Percentiles rank a stretch among this genome's conserved stretches.
Evolutionary conservation across 495 filamentous ascomycete genomes (phyloP).

Genomic region (Penicillium desertorum): DNA sequence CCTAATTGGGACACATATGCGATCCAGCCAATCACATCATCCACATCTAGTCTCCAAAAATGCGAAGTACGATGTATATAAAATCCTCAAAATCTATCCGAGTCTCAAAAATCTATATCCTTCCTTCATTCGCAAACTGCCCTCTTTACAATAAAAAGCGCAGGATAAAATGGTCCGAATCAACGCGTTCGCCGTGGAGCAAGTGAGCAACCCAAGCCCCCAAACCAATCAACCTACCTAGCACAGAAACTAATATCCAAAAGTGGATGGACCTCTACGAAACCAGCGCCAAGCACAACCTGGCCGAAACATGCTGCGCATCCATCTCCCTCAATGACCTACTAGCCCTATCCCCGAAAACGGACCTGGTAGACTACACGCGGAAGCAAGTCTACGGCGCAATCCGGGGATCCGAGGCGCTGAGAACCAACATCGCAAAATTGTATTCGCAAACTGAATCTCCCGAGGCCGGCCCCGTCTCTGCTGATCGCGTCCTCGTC

Average conservation of each 20-base stretch:
- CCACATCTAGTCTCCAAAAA: not conserved
- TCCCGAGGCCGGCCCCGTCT: conserved; percentile 37
- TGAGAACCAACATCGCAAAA: conserved; percentile 61
- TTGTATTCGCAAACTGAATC: conserved; percentile 57
- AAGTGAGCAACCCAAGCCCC: conserved; percentile 49
- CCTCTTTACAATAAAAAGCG: not conserved
- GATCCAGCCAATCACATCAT: conserved; percentile 7
- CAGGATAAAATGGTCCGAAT: conserved; percentile 61
- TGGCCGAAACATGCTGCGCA: conserved; percentile 82
- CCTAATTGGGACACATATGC: conserved; percentile 8
- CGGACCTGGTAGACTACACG: conserved; percentile 40
- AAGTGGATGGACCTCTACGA: conserved; percentile 92
- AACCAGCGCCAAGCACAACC: conserved; percentile 69
- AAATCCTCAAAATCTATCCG: not conserved
- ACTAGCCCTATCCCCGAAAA: conserved; percentile 48
- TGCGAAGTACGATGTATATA: not conserved
- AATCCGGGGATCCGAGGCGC: conserved; percentile 63
- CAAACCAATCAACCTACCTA: not conserved
- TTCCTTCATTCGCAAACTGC: not conserved
- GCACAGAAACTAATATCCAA: not conserved
- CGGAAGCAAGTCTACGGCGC: conserved; percentile 64
- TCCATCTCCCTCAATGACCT: conserved; percentile 77
- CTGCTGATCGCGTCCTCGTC: conserved; percentile 64
- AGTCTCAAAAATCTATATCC: not conserved
- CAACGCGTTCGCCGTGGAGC: conserved; percentile 74